phyloP scores from a whole-genome alignment of 345 rosid species.

The Euphorbia pulcherrima region DNA sequence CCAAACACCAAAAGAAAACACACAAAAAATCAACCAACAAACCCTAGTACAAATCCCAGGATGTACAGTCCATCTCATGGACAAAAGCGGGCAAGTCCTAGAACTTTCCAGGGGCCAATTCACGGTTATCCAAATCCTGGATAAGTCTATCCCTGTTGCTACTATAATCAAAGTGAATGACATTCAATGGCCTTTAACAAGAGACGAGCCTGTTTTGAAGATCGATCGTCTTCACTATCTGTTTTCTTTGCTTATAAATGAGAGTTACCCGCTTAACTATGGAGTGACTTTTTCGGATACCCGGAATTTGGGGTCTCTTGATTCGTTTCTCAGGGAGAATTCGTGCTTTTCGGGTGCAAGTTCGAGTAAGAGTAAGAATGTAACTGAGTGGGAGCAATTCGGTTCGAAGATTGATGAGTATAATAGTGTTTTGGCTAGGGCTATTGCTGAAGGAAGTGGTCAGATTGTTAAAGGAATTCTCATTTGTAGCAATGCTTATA shows the following conservation, averaged over 20 bases:
- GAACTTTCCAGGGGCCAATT: constrained; percentile 65
- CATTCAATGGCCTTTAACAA: neutral
- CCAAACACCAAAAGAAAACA: constrained; percentile 9
- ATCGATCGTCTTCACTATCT: neutral
- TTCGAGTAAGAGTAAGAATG: neutral
- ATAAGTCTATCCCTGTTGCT: constrained; percentile 34
- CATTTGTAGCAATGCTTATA: neutral
- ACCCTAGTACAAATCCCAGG: constrained; percentile 50
- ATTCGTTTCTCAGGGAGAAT: neutral
- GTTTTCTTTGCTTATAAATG: neutral
- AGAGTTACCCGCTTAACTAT: neutral
- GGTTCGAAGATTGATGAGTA: neutral
- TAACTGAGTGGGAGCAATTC: neutral
- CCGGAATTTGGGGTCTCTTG: neutral
- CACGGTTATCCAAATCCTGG: constrained; percentile 47
- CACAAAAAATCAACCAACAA: constrained; percentile 40
- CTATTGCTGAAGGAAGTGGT: neutral
- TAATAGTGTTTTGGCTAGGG: neutral
- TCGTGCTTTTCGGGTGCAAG: neutral
- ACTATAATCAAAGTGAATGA: neutral
- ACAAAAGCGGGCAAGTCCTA: constrained; percentile 51
- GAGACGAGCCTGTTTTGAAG: constrained; percentile 2
- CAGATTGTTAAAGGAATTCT: neutral
- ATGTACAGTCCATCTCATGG: constrained; percentile 67
- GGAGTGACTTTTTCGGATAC: neutral